Evolutionary conservation across 352 stramenopile species (phyloP).

Genomic region (Pseudoperonospora humuli): DNA sequence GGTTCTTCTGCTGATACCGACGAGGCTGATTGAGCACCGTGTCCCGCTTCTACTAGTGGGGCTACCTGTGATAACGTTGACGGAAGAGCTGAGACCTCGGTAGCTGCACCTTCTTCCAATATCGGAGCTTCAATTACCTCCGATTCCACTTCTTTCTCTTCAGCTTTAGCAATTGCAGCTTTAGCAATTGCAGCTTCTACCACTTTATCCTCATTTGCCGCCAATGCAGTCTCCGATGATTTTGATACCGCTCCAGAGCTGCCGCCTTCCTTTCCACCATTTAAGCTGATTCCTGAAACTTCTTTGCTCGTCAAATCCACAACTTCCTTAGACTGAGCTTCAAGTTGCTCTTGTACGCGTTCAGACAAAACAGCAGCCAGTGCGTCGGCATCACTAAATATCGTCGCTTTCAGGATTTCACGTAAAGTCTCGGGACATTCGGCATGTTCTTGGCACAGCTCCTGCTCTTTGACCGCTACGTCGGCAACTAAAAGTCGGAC

Average conservation of each 20-base stretch:
- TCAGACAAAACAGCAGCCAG: conserved; percentile 23
- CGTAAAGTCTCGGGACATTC: conserved; percentile 25
- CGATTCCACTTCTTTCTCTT: conserved; percentile 1
- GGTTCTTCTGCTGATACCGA: conserved; percentile 10
- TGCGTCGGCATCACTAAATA: conserved; percentile 21
- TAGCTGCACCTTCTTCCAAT: conserved; percentile 1
- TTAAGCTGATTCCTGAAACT: neutral
- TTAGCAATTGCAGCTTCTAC: conserved; percentile 1
- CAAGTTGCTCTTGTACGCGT: conserved; percentile 10
- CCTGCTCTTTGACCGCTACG: conserved; percentile 35
- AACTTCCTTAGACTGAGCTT: conserved; percentile 7
- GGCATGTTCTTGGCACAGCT: conserved; percentile 24
- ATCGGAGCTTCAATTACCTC: neutral
- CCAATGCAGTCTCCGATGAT: neutral
- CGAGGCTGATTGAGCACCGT: conserved; percentile 4
- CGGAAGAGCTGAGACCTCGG: conserved; percentile 1
- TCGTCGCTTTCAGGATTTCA: conserved; percentile 14
- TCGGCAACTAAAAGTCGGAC: conserved; percentile 58
- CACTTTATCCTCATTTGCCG: conserved; percentile 1
- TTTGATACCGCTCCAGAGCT: conserved; percentile 4
- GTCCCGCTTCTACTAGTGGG: conserved; percentile 19
- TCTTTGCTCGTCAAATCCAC: conserved; percentile 6
- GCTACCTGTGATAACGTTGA: conserved; percentile 1
- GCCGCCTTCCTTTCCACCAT: conserved; percentile 3
- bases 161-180: neutral